Evolutionary conservation across 2,329 filamentous ascomycete genomes (phyloP), one percentile per base, ranked within the genome.

Genomic region (Fusarium sp.): DNA sequence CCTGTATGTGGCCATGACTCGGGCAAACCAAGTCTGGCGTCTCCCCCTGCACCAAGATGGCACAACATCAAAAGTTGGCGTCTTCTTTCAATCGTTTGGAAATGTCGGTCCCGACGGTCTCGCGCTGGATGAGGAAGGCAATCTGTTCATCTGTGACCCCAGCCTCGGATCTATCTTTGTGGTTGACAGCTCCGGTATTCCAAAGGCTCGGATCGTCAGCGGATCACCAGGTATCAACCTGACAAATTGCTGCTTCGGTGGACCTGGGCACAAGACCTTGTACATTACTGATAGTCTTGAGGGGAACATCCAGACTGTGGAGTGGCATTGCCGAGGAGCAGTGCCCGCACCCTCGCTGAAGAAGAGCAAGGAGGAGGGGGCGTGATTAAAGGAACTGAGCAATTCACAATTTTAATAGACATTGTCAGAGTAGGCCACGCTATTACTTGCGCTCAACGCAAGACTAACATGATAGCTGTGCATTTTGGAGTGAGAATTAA

Each of bases 231-330:
- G 76, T 0, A 74, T 74, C 13, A 78, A 78, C 41, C 24, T 78
- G 25, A 79, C 77, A 1, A 79, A 78, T 26, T 79, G 77, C 26
- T 78, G 76, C n/a, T 79, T 79, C 54, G 77, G 77, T 0, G 76
- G 77, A 0, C 52, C 55, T 2, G 74, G 77, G 34, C 72, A 74
- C 9, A 75, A 74, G 59, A 78, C 75, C 0, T 43, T 78, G n/a
- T 77, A 72, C 25, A 78, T 79, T 11, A 79, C 76, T 4, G 76
- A 79, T 54, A 78, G 76, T 24, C 48, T 78, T 9, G 74, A 78
- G 45, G 77, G 76, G 0, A 76, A 74, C 15, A 55, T 76, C 1
- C 74, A 76, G 47, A 71, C 35, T 5, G 67, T 76, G 0, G 64
- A 76, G 6, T 76, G 75, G 74, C 72, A 75, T 51, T 76, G 73